Conservation (phyloP, 2,329 filamentous ascomycete genomes). For the Chrysoporthe cubensis region DNA sequence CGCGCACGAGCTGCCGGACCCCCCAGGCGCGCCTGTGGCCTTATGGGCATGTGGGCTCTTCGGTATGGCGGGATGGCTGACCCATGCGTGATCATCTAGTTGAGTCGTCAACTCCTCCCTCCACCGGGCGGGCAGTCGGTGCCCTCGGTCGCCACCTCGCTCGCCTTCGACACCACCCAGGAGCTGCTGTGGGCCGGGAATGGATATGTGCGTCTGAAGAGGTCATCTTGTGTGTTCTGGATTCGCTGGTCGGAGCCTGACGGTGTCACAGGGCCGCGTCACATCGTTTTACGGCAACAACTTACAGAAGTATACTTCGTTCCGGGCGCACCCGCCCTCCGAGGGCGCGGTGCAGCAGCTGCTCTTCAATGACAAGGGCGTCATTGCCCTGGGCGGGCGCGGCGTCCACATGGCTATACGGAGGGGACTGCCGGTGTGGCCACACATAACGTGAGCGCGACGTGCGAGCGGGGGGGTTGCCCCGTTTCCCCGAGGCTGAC, state of each 20-base stretch:
- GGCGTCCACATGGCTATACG: constrained; percentile 89
- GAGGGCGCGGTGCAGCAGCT: constrained; percentile 87
- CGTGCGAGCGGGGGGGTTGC: neutral
- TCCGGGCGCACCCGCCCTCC: constrained; percentile 72
- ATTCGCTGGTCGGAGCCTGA: neutral
- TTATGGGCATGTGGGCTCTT: neutral
- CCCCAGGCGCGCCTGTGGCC: neutral
- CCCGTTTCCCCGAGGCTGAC: constrained; percentile 15
- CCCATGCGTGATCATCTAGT: constrained; percentile 49
- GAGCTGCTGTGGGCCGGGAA: constrained; percentile 94
- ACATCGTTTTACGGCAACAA: constrained; percentile 87
- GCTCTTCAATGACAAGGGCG: constrained; percentile 86
- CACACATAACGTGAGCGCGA: constrained; percentile 68
- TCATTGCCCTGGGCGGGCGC: constrained; percentile 80
- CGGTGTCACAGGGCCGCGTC: constrained; percentile 70
- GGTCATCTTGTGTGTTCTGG: neutral
- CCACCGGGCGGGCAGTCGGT: constrained; percentile 68
- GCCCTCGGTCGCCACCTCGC: constrained; percentile 70
- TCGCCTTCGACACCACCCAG: constrained; percentile 87
- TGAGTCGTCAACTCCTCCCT: constrained; percentile 81
- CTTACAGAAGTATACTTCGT: constrained; percentile 87
- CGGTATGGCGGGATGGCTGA: constrained; percentile 5
- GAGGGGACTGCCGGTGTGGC: constrained; percentile 81
- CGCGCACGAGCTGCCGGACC: too few species aligned
- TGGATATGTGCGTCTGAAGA: constrained; percentile 68